Conservation (phyloP, 257 asterid genomes). For the Avicennia marina region DNA sequence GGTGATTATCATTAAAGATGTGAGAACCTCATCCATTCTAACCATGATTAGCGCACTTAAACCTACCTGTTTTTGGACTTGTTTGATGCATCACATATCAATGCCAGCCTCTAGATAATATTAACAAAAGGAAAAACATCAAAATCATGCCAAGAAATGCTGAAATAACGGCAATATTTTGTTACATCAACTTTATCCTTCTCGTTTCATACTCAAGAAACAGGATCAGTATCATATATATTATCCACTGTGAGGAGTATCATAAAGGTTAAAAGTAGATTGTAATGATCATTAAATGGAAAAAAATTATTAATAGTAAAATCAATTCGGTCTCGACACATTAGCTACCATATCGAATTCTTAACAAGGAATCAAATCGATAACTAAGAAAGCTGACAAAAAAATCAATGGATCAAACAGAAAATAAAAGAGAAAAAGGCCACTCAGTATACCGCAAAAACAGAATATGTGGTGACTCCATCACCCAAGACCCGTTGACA, state of each 20-base stretch:
- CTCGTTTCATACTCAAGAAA: too few species aligned
- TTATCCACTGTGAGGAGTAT: too few species aligned
- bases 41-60: background rate
- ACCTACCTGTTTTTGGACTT: background rate
- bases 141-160: too few species aligned
- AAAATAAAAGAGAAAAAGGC: background rate
- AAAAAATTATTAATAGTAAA: background rate
- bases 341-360: too few species aligned
- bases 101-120: background rate
- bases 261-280: too few species aligned
- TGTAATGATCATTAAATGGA: background rate
- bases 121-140: background rate
- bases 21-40: background rate
- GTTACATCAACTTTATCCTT: too few species aligned
- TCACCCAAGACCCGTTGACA: slow-evolving; percentile 82
- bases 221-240: too few species aligned
- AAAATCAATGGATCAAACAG: background rate
- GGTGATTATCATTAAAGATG: background rate
- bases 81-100: background rate
- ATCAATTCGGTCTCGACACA: background rate
- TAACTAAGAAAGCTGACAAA: background rate
- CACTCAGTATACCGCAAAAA: slow-evolving; percentile 58
- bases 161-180: too few species aligned
- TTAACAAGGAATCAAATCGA: slow-evolving; percentile 9
- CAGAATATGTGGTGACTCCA: slow-evolving; percentile 87